Evolutionary conservation across 345 rosid species (phyloP), one percentile per base, ranked within the genome.

Genomic region (Adansonia digitata): DNA sequence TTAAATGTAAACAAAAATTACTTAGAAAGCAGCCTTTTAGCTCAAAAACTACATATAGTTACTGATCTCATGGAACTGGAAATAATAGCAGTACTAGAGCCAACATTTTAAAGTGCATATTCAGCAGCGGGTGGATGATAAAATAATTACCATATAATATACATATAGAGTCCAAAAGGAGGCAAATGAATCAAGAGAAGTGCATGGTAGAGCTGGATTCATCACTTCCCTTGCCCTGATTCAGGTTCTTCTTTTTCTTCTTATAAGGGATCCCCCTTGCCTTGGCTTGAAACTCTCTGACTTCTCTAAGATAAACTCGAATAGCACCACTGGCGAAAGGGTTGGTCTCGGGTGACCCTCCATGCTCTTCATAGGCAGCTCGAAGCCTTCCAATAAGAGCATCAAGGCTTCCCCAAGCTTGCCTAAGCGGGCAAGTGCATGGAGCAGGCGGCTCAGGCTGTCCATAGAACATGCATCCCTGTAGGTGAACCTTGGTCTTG

Each of bases 321-420:
- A 92, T 90, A 18, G 88, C 83, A 18, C 88, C 88, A 13, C 82
- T 89, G 0, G 94, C 97, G 22, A 92, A 92, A 67, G 97, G 97
- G 78, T 92, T 92, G 7, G 89, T 88, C 74, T 88, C 91, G 0
- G 85, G 87, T 22, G 94, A 82, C 37, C 97, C 96, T 34, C 97
- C 97, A 79, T 89, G 87, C 81, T 92, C 97, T 69, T 92, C 97
- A 48, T 90, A 92, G 13, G 97, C 97, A 0, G 97, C 97, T 60
- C 97, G 82, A 15, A 92, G 92, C 82, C 97, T 75, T 29, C 97
- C 97, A 37, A 92, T 92, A 78, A 92, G 91, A 39, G 97, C 97
- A 76, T 92, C 97, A 5, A 92, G 97, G 74, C 94, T 89, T 40
- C 97, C 95, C 97, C 97, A 92, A 68, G 97, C 97, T 81, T 92